Base-by-base conservation (phyloP, 257 asterid genomes). In the Datura wrightii region DNA sequence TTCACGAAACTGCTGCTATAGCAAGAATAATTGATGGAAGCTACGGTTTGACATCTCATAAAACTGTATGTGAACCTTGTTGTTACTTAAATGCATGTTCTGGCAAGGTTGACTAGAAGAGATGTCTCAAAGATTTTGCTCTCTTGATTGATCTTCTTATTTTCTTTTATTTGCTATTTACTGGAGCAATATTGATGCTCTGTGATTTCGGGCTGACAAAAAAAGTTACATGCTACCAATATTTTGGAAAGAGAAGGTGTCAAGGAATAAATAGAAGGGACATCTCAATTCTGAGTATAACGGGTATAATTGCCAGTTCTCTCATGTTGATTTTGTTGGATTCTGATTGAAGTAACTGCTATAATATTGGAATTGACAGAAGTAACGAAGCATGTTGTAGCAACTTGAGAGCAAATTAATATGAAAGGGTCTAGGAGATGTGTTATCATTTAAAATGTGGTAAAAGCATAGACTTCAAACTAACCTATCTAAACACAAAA, bases 41-140 rank as follows among this genome's bases (percentile, higher is more conserved):
- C 58, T 69, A 41, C 44, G 55, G 18, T 71, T 44, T 44, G 37
- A 42, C 18, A 16, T 41, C 48, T 9, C 42, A 42, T 44, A 42
- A 42, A 9, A 71, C 10, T 69, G 36, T 69, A 16, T 39, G 52
- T 46, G 55, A 72, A 19, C 58, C n/a, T 48, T 74, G 59, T 48
- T 74, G 59, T 74, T n/a, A n/a, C 79, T 10, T 31, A 74, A 72
- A 46, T 46, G 41, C 80, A 5, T 74, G 42, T 48, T 39, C 31
- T 48, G 80, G 42, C 11, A 72, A 72, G 41, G 58, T 53, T 9
- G n/a, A n/a, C n/a, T 19, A 3, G 56, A 71, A 44, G 58, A 72
- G 6, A 60, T 60, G 39, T 10, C 9, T 60, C 69, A 60, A 60
- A 0, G 69, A 9, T 24, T 60, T 60, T 60, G 1, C 37, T n/a